phyloP scores from a whole-genome alignment of 257 asterid genomes.

The Solanum piurae region DNA sequence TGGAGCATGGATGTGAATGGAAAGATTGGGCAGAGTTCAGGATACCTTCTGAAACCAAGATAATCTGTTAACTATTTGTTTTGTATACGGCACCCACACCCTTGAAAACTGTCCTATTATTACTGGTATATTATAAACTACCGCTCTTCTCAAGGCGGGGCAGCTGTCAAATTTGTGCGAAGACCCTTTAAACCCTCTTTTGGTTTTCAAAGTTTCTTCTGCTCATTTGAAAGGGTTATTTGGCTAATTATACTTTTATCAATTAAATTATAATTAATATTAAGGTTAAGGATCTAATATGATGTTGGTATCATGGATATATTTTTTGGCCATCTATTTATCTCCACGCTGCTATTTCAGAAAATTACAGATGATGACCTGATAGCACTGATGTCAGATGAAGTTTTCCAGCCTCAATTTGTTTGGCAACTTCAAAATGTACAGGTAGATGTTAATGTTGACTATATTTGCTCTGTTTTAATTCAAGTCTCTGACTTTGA shows the following conservation, averaged over 20 bases:
- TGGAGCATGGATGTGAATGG: neutral
- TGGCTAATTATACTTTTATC: neutral
- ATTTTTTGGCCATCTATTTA: neutral
- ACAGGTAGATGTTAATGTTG: conserved; percentile 34
- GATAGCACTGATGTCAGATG: conserved; percentile 71
- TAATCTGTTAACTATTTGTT: neutral
- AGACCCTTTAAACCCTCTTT: neutral
- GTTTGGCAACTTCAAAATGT: conserved; percentile 74
- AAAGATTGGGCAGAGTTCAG: neutral
- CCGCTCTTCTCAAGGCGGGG: neutral
- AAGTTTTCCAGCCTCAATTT: conserved; percentile 77
- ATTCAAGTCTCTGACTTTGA: neutral
- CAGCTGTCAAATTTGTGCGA: neutral
- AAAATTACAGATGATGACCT: conserved; percentile 71
- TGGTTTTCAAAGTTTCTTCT: neutral
- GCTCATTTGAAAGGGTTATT: neutral
- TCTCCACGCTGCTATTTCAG: conserved; percentile 26
- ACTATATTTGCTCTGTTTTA: neutral
- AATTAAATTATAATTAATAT: neutral
- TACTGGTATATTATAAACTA: neutral
- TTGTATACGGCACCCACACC: neutral
- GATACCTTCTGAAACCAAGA: neutral
- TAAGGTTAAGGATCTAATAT: neutral
- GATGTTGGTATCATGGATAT: neutral
- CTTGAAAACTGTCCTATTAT: neutral